phyloP scores from a whole-genome alignment of 495 filamentous ascomycete genomes.

The Penicillium argentinense region DNA sequence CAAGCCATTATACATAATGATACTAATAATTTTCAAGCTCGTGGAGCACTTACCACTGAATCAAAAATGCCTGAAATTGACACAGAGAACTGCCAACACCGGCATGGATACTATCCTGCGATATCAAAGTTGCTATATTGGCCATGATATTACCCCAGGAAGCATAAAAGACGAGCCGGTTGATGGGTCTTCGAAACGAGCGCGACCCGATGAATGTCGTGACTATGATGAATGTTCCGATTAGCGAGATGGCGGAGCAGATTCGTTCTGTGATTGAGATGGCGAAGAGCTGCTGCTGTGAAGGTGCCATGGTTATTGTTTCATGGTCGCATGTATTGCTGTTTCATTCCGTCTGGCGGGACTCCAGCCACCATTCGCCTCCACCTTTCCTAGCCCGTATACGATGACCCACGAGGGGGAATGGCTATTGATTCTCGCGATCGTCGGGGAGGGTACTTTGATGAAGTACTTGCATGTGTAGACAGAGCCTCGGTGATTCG shows the following conservation, averaged over 20 bases:
- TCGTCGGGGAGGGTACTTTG: too few relatives aligned
- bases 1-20: background rate
- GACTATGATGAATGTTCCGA: slow-evolving; percentile 73
- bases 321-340: too few relatives aligned
- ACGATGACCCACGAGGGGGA: too few relatives aligned
- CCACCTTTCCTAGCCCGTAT: too few relatives aligned
- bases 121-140: slow-evolving; percentile 77
- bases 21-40: background rate
- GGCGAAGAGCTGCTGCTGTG: slow-evolving; percentile 25
- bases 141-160: slow-evolving; percentile 81
- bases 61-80: slow-evolving; percentile 73
- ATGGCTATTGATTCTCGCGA: too few relatives aligned
- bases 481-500: too few relatives aligned
- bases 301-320: slow-evolving; percentile 1
- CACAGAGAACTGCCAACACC: slow-evolving; percentile 57
- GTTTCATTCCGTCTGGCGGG: too few relatives aligned
- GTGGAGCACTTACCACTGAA: slow-evolving; percentile 61
- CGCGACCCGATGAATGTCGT: slow-evolving; percentile 59
- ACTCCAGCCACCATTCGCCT: too few relatives aligned
- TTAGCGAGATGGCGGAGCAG: slow-evolving; percentile 68
- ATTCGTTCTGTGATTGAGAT: slow-evolving; percentile 64
- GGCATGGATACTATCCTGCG: slow-evolving; percentile 50
- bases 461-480: too few relatives aligned
- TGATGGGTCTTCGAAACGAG: slow-evolving; percentile 74
- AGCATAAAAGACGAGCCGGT: slow-evolving; percentile 81